Conservation (phyloP, 2,329 filamentous ascomycete species). For the Penicillium oxalicum region DNA sequence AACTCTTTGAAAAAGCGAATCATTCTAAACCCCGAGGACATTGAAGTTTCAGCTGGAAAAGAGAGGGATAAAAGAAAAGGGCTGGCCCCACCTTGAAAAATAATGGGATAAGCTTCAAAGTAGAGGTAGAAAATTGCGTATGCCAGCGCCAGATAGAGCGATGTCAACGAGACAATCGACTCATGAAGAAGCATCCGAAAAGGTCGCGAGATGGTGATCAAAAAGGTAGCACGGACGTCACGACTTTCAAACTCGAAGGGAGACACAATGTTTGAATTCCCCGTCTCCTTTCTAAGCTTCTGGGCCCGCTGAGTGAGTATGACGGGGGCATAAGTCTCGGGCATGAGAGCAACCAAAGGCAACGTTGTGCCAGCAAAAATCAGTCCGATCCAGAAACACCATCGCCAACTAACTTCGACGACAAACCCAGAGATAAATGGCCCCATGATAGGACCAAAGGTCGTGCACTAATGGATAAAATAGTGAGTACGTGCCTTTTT, state of each 20-base stretch:
- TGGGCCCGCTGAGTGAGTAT: constrained; percentile 54
- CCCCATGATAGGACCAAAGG: constrained; percentile 39
- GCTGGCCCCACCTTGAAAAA: constrained; percentile 48
- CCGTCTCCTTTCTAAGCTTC: constrained; percentile 53
- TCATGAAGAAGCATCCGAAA: constrained; percentile 66
- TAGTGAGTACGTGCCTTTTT: too few species aligned
- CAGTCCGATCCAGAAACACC: constrained; percentile 56
- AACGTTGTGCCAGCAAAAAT: constrained; percentile 54
- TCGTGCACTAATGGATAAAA: constrained; percentile 24
- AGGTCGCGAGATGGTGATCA: constrained; percentile 63
- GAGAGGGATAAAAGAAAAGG: too few species aligned
- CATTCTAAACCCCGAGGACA: too few species aligned
- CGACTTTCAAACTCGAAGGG: constrained; percentile 60
- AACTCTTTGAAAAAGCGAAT: too few species aligned
- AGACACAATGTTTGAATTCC: constrained; percentile 50
- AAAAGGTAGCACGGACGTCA: constrained; percentile 36
- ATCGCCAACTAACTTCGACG: constrained; percentile 41
- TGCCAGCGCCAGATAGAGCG: constrained; percentile 63
- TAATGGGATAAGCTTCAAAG: constrained; percentile 67
- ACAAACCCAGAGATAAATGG: constrained; percentile 44
- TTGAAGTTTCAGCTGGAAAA: too few species aligned
- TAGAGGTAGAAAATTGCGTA: constrained; percentile 68
- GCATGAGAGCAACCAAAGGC: constrained; percentile 55
- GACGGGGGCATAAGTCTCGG: constrained; percentile 58
- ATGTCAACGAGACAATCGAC: constrained; percentile 64